phyloP scores from a whole-genome alignment of 1,284 basidiomycete genomes.

The Pseudozyma sp. region DNA sequence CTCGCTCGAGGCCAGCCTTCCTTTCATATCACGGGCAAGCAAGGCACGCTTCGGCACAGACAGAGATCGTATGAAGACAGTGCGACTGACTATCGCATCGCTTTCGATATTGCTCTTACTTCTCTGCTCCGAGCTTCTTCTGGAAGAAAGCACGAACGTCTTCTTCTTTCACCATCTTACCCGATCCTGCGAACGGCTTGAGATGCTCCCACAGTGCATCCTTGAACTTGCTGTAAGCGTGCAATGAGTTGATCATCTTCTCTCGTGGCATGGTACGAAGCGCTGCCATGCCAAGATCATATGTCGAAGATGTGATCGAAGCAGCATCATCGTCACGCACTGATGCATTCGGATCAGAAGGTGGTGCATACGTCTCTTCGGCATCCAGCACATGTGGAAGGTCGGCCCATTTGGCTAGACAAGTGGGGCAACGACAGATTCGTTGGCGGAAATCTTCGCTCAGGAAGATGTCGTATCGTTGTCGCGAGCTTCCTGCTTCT shows the following conservation, averaged over 20 bases:
- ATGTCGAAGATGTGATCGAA: conserved; percentile 62
- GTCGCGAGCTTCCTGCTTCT: background rate
- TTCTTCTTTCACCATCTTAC: conserved; percentile 67
- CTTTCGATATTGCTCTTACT: conserved; percentile 1
- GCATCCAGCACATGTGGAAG: conserved; percentile 68
- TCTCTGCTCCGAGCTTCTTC: conserved; percentile 42
- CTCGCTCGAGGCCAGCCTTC: too few species aligned
- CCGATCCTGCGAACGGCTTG: conserved; percentile 68
- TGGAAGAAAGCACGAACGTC: conserved; percentile 68
- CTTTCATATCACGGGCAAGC: too few species aligned
- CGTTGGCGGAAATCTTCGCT: conserved; percentile 66
- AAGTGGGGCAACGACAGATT: conserved; percentile 68
- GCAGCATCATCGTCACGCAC: conserved; percentile 54
- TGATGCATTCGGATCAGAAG: conserved; percentile 45
- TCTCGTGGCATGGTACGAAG: conserved; percentile 68
- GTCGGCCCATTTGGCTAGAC: conserved; percentile 32
- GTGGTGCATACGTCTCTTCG: conserved; percentile 69
- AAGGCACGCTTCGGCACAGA: too few species aligned
- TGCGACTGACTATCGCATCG: too few species aligned
- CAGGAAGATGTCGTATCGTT: conserved; percentile 64
- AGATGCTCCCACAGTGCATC: conserved; percentile 69
- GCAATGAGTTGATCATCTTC: conserved; percentile 69
- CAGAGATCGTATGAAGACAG: too few species aligned
- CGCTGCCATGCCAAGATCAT: conserved; percentile 70
- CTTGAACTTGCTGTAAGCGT: conserved; percentile 67